Evolutionary conservation across 345 rosid species (phyloP), one percentile per base, ranked within the genome.

Genomic region (Combretum micranthum): DNA sequence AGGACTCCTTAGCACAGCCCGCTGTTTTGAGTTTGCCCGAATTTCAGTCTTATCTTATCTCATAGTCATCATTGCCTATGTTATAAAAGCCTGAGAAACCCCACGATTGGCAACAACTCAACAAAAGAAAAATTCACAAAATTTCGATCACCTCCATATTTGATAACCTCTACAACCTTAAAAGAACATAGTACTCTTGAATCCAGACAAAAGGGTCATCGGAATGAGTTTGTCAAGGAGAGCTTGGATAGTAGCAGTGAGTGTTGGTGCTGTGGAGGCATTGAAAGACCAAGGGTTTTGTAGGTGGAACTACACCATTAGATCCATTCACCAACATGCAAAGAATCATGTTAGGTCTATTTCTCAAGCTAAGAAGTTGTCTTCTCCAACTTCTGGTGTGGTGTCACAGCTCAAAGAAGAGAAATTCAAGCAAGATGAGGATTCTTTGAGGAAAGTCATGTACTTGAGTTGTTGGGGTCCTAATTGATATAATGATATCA

Each of bases 211-310:
- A 32, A 32, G 9, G 39, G 39, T n/a, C n/a, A 32, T 7, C n/a
- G 59, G 67, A 47, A 73, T 73, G 80, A 70, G 59, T 42, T 65
- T 63, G 4, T 55, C 59, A 42, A 68, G 73, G 57, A 70, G 59
- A 68, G 72, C 80, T 17, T 75, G 80, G 73, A 20, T 47, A 4
- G 78, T 65, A 0, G 77, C 77, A 12, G 69, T 74, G 13, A 65
- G 70, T 23, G 57, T 70, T 8, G 76, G 58, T 26, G 80, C 62
- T 7, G 75, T 73, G 6, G 80, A 70, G 62, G 78, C 74, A 3
- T 18, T 73, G 44, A 75, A 75, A 55, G 76, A 79, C 25, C 80
- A 75, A 48, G 77, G 77, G 0, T 60, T 71, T 52, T 72, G 67
- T 50, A 66, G 80, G 42, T 64, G 78, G 78, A 79, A 79, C 55